phyloP scores from a whole-genome alignment of 179 eudicot genomes.

The Silene noctiflora region DNA sequence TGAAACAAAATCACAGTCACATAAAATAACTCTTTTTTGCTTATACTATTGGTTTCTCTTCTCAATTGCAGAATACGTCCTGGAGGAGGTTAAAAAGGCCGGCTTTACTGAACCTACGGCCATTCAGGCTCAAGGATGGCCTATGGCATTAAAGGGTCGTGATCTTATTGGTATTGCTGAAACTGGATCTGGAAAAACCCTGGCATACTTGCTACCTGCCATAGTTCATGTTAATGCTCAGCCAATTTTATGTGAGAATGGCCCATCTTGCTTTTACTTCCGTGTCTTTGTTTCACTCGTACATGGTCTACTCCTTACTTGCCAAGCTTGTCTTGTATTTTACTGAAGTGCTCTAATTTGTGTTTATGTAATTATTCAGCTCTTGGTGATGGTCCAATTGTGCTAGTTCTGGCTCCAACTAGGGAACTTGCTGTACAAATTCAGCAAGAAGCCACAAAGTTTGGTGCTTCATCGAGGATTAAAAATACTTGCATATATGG shows the following conservation, averaged over 20 bases:
- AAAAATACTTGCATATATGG: constrained; percentile 96
- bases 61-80: constrained; percentile 38
- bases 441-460: constrained; percentile 88
- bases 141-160: constrained; percentile 96
- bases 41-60: not conserved
- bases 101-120: constrained; percentile 94
- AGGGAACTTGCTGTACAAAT: constrained; percentile 98
- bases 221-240: constrained; percentile 94
- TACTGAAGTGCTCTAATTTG: constrained; percentile 18
- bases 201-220: constrained; percentile 87
- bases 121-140: constrained; percentile 99
- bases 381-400: constrained; percentile 94
- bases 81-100: constrained; percentile 55
- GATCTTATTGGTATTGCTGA: constrained; percentile 95
- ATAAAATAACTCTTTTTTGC: not conserved
- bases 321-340: not conserved
- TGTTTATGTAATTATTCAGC: constrained; percentile 35
- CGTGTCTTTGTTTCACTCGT: not conserved
- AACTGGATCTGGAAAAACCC: constrained; percentile 98
- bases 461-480: constrained; percentile 66
- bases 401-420: constrained; percentile 87
- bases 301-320: not conserved
- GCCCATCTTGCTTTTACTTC: not conserved
- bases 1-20: too few relatives aligned
- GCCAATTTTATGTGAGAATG: constrained; percentile 69